Evolutionary conservation across 257 asterid genomes (phyloP), one percentile per base, ranked within the genome.

Genomic region (Solanum piurae): DNA sequence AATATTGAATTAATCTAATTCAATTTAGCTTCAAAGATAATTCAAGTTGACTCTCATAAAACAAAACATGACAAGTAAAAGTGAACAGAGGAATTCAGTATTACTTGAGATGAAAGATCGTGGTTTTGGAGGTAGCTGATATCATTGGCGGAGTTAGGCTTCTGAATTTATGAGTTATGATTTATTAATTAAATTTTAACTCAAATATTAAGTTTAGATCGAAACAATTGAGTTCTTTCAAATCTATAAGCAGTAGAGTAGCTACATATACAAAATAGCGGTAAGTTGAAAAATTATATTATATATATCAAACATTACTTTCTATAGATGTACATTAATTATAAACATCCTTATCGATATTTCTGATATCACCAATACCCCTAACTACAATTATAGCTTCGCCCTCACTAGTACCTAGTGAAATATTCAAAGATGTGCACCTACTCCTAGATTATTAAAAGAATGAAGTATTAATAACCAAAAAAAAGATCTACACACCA

Each of bases 281-380:
- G 0, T 16, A 36, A 16, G 7, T 1, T 31, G 1, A 29, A 71
- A 71, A 0, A n/a, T n/a, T n/a, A n/a, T n/a, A n/a, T 16, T 31
- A 31, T 16, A 7, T 8, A 33, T 16, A 8, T 18, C 42, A 71
- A 71, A 33, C 2, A 71, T 31, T 31, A 68, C 23, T 3, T 31
- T 29, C 7, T 29, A 29, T 3, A 29, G 5, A 29, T 29, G 6
- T 69, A 13, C 36, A 16, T 71, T 4, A 31, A 33, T 31, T 18
- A 3, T 16, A 3, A 33, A 33, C 9, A 16, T 6, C 1, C 23
- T 6, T 12, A 3, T 6, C 33, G 0, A 29, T 29, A 69, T 12
- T 69, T 29, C 12, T 58, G n/a, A 20, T 20, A 6, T 52, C 23
- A 10, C 62, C 10, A 18, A 18, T 18, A 1, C 62, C 9, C 23